Conservation (phyloP, 1,139 yeast species). For the Lipomyces yarrowii region DNA sequence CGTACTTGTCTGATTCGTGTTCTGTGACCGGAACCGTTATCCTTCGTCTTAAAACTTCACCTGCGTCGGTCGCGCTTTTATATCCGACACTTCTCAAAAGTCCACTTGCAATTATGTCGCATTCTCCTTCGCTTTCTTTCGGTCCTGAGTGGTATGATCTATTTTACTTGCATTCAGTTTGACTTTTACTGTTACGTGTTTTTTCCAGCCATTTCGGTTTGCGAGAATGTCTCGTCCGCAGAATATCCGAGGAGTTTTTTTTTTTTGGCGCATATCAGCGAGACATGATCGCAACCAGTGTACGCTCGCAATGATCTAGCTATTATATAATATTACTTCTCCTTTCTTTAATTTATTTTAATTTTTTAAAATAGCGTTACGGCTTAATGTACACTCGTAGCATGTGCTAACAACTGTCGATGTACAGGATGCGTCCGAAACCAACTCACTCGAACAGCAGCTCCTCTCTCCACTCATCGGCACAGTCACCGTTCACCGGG, state of each 20-base stretch:
- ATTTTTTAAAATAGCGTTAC: neutral
- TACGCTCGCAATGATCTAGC: neutral
- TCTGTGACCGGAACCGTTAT: neutral
- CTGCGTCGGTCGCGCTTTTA: neutral
- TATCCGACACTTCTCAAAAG: neutral
- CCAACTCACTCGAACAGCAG: constrained; percentile 11
- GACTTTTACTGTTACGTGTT: neutral
- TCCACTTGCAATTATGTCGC: constrained; percentile 33
- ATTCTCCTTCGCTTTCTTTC: constrained; percentile 43
- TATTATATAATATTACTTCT: neutral
- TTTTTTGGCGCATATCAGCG: neutral
- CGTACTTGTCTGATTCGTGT: neutral
- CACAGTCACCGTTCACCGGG: neutral
- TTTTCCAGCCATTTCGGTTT: neutral
- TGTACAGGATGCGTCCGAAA: constrained; percentile 27
- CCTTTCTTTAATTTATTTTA: neutral
- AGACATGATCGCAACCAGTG: neutral
- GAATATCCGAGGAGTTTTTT: neutral
- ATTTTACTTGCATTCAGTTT: neutral
- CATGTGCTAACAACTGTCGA: neutral
- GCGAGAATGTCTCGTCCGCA: neutral
- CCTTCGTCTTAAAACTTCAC: neutral
- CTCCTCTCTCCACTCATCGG: neutral
- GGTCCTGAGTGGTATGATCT: constrained; percentile 49
- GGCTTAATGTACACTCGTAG: neutral